Evolutionary conservation across 1,139 yeast genomes (phyloP).

Genomic region (Suhomyces anneliseae): DNA sequence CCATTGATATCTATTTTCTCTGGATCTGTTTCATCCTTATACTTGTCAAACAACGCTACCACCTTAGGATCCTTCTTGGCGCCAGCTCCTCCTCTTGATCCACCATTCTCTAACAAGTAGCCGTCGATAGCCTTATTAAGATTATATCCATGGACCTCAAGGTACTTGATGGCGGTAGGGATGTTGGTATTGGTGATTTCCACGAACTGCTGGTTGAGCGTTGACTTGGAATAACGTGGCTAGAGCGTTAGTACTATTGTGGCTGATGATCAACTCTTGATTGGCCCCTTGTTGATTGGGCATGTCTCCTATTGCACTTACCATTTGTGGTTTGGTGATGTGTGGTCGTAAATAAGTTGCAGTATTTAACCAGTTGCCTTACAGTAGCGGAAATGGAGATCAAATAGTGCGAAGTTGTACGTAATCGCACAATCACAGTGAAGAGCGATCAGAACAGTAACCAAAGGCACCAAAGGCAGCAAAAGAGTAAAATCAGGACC

Average conservation of each 20-base stretch:
- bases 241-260: slow-evolving; percentile 14
- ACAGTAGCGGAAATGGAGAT: too few species aligned
- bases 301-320: slow-evolving; percentile 3
- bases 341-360: too few species aligned
- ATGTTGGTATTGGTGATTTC: slow-evolving; percentile 31
- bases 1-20: slow-evolving; percentile 68
- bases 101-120: slow-evolving; percentile 17
- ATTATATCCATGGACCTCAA: slow-evolving; percentile 28
- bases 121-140: slow-evolving; percentile 33
- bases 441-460: too few species aligned
- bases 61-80: slow-evolving; percentile 19
- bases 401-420: too few species aligned
- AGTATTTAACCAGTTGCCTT: too few species aligned
- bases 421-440: too few species aligned
- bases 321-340: slow-evolving; percentile 5
- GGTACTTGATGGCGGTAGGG: slow-evolving; percentile 28
- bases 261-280: background rate
- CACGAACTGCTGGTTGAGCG: slow-evolving; percentile 26
- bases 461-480: too few species aligned
- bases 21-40: slow-evolving; percentile 28
- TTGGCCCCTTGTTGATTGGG: background rate
- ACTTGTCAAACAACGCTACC: slow-evolving; percentile 25
- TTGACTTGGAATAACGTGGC: slow-evolving; percentile 12
- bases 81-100: slow-evolving; percentile 7
- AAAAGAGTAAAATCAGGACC: too few species aligned